These are phyloP conservation scores for Aspergillus ibericus DNA, from an alignment of 2,329 filamentous ascomycete species.

Conservation along the genomic window DNA sequence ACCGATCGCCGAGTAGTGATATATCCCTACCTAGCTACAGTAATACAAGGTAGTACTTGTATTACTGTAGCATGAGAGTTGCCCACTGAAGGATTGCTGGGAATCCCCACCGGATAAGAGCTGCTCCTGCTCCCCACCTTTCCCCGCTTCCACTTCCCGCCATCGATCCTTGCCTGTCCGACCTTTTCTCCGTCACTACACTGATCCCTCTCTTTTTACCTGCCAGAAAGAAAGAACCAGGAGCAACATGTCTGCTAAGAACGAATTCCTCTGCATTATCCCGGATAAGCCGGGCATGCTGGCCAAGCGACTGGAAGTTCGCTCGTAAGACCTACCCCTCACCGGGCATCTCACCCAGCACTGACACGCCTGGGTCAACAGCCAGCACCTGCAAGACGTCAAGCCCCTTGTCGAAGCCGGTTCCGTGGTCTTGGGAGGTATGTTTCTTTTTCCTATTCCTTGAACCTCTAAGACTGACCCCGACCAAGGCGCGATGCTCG, in stretches of 20 bases:
- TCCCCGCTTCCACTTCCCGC: constrained; percentile 2
- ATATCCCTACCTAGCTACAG: neutral
- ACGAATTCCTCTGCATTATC: constrained; percentile 68
- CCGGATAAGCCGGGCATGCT: constrained; percentile 64
- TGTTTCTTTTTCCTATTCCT: constrained; percentile 21
- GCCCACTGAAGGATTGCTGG: too few relatives aligned
- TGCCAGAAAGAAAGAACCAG: neutral
- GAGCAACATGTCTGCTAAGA: constrained; percentile 39
- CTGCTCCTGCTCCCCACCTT: neutral
- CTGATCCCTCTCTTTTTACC: neutral
- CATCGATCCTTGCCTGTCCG: neutral
- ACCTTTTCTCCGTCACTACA: neutral
- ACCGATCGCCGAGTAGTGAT: neutral
- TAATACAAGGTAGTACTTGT: too few relatives aligned
- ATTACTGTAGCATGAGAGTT: too few relatives aligned
- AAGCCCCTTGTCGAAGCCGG: constrained; percentile 56
- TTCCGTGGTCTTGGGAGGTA: constrained; percentile 65
- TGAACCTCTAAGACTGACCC: neutral
- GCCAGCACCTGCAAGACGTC: constrained; percentile 59
- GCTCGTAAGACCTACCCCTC: constrained; percentile 26
- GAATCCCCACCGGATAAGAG: neutral
- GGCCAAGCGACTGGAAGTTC: constrained; percentile 59
- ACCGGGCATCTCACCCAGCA: neutral
- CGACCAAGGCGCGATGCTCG: constrained; percentile 61
- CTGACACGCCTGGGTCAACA: constrained; percentile 20